Base-by-base conservation (phyloP, 2,329 filamentous ascomycete species). In the Arachnopeziza araneosa region DNA sequence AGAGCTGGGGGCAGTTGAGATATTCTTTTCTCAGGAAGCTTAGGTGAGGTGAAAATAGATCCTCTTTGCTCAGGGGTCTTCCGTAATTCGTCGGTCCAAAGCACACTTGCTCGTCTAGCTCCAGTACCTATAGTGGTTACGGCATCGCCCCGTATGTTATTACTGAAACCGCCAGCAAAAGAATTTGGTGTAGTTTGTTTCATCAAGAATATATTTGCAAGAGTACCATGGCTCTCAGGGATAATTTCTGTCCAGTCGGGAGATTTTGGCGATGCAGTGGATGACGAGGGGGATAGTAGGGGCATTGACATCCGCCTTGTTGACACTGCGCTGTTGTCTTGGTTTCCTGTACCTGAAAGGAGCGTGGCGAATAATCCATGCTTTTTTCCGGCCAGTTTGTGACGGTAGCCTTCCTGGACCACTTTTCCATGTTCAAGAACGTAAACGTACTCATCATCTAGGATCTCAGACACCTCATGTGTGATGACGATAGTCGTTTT, bases 401-500 rank as follows among this genome's bases (percentile, higher is more conserved):
- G 76, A 24, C 83, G 81, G 61, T 83, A 82, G 0, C 92, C 93
- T 66, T 89, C 78, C 67, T 92, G 84, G 0, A 88, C 81, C 0
- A 96, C 77, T 0, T 71, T 71, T 0, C 90, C 88, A 12, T 85
- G 75, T 32, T 93, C 87, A 71, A 98, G 77, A 12, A 96, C 82
- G 66, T 93, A 96, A 0, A 96, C 82, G 63, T 88, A 93, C 64
- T 98, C 92, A 0, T 85, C 73, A 0, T 84, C 76, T 4, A 76
- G 72, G 10, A 98, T 93, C 65, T 93, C 89, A 0, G 84, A 82
- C 32, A 95, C 82, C 64, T 98, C 91, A 69, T 98, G 93, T 0
- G 95, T 97, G 67, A 98, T 93, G 65, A 98, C 85, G 56, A 98
- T 90, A 0, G 93, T 98, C 0, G 93, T 97, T 71, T 90, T 95